Conservation (phyloP, 2,329 filamentous ascomycete species). For the Arthrinium phaeospermum region DNA sequence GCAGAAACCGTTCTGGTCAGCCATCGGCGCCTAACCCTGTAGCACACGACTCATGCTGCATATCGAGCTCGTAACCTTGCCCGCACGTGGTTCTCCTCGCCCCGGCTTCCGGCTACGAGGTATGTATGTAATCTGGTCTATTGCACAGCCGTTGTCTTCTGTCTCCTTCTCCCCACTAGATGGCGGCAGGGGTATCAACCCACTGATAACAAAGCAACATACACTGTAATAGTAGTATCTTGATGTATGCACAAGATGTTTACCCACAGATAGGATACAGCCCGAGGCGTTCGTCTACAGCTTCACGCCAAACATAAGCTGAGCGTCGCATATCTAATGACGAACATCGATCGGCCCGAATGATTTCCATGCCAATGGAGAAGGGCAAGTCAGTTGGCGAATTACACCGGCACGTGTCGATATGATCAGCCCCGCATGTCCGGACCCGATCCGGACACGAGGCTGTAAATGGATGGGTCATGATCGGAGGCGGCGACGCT, state of each 20-base stretch:
- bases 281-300: neutral
- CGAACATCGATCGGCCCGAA: conserved; percentile 1
- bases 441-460: neutral
- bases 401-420: neutral
- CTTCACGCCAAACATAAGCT: conserved; percentile 13
- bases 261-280: neutral
- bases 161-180: no score
- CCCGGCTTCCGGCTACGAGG: no score
- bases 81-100: neutral
- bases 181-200: no score
- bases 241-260: conserved; percentile 17
- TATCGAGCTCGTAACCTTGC: neutral
- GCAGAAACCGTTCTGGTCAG: neutral
- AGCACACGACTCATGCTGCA: neutral
- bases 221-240: no score
- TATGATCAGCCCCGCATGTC: neutral
- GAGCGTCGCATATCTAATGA: conserved; percentile 8
- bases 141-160: no score
- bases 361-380: neutral
- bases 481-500: neutral
- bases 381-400: neutral
- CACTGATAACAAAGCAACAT: no score
- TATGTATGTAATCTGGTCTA: no score
- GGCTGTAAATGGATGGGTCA: neutral
- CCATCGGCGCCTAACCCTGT: neutral